Evolutionary conservation across 371 early-diverging fungal species (phyloP), one percentile per base, ranked within the genome.

Genomic region (Apophysomyces ossiformis): DNA sequence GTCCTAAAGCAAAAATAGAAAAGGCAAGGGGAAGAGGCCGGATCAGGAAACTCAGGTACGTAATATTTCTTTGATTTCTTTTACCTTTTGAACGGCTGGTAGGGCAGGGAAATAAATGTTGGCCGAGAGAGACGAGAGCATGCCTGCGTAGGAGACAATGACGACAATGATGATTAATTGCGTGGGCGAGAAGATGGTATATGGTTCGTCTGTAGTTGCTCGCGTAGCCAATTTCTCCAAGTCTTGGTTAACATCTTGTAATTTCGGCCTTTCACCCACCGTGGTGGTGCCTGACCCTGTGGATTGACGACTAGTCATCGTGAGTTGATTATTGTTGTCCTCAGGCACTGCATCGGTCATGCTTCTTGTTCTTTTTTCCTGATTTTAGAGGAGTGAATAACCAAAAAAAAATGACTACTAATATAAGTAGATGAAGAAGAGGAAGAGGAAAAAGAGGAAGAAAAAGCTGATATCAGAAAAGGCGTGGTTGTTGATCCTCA

Each of bases 41-140:
- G 32, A 26, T 26, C 32, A 26, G 13, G 41, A 36, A 59, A 12
- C 8, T 36, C 6, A 1, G 6, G 21, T 50, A 7, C n/a, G 7
- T 8, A 18, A 50, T 16, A 26, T 9, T 0, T 18, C 21, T 21
- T 1, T 21, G 54, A 58, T 3, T 26, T 21, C 37, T 36, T 13
- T 61, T 65, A 73, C 74, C 60, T 70, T 41, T 37, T 70, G 62
- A 21, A 73, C 67, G 16, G 45, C 68, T 5, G 61, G 60, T 7
- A 73, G 56, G 1, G 73, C 69, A 21, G 73, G 73, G 59, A 69
- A 73, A 38, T 73, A 69, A 13, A 67, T 69, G n/a, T 64, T 73
- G 59, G 68, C 68, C 1, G 69, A 68, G 15, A 75, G 57, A 6
- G 75, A 66, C 8, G 75, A 71, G 12, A 75, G 56, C 8, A 71